Evolutionary conservation across 345 rosid species (phyloP), one percentile per base, ranked within the genome.

Genomic region (Populus tremula): DNA sequence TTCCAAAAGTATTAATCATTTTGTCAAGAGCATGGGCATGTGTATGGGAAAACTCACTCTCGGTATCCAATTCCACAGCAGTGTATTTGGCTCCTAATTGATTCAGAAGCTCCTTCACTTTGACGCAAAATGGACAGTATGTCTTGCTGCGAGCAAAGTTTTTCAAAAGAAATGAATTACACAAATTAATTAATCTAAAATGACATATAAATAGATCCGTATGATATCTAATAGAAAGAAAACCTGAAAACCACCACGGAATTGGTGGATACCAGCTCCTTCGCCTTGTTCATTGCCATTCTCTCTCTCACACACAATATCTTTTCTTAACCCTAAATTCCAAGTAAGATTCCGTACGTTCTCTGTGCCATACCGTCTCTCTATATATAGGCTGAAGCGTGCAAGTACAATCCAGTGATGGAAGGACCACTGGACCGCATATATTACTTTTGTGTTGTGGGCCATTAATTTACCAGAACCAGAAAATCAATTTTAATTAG

Each of bases 231-330:
- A 18, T 1, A 67, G 54, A 31, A 59, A 27, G 13, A 3, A 9
- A 67, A 87, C 94, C 94, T 90, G 91, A 91, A 93, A 86, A 93
- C 94, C 75, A 90, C 88, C 77, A 91, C 93, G 72, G 91, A 10
- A 27, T 91, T 88, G 76, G 74, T 62, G 63, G 91, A 80, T 23
- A 91, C 91, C 47, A 85, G 50, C 71, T 93, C 92, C 76, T 89
- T 82, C 3, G 50, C 50, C 18, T 47, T 47, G 50, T 47, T 14
- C 50, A 47, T 14, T 47, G 50, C 50, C 50, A 47, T 47, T 47
- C 13, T 41, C 11, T 41, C 45, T 41, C 45, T 2, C 45, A 2
- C 45, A 2, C 45, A 9, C 50, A 39, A 21, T 75, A 53, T 79
- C 45, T 45, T 17, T 64, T 50, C 6, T 12, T 6, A 41, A 36